A percentile compares a stretch with the other conserved stretches of the same genome.
These are phyloP conservation scores for Oldenlandia corymbosa DNA, from an alignment of 257 asterid genomes.

Conservation along the genomic window DNA sequence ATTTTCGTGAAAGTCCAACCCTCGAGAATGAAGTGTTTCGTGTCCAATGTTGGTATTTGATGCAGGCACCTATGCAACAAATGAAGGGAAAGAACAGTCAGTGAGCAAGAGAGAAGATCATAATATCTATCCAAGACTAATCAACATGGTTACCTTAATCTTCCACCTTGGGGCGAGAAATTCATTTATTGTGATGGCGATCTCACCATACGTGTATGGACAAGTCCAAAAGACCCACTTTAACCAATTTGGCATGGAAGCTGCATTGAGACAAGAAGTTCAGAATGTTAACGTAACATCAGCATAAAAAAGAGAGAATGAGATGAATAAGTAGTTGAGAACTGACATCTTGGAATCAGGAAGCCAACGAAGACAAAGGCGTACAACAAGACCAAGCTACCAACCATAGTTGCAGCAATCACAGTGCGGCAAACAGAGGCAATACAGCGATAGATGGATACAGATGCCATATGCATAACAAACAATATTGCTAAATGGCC, in stretches of 20 bases:
- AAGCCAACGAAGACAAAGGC: slow-evolving; percentile 45
- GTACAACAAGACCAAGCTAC: slow-evolving; percentile 32
- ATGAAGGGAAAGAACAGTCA: not conserved
- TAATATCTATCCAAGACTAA: not conserved
- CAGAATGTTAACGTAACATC: not conserved
- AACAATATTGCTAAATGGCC: slow-evolving; percentile 38
- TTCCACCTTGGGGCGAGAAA: slow-evolving; percentile 69
- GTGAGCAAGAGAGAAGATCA: not conserved
- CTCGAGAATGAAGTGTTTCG: slow-evolving; percentile 48
- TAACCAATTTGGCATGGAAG: slow-evolving; percentile 64
- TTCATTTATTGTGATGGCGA: slow-evolving; percentile 56
- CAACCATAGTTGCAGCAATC: slow-evolving; percentile 36
- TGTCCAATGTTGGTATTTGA: slow-evolving; percentile 48
- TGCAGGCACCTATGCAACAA: slow-evolving; percentile 23
- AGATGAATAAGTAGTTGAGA: not conserved
- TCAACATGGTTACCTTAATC: slow-evolving; percentile 30
- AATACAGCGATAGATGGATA: slow-evolving; percentile 53
- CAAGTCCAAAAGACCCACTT: slow-evolving; percentile 70
- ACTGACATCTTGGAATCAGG: slow-evolving; percentile 49
- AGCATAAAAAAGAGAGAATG: not conserved
- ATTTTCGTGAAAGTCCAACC: slow-evolving; percentile 38
- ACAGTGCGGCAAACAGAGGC: slow-evolving; percentile 40
- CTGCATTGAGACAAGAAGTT: slow-evolving; percentile 30
- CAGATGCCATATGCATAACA: slow-evolving; percentile 40
- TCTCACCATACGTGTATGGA: slow-evolving; percentile 65